Base-by-base conservation (phyloP, 768 basidiomycete species). In the Suillus variegatus region DNA sequence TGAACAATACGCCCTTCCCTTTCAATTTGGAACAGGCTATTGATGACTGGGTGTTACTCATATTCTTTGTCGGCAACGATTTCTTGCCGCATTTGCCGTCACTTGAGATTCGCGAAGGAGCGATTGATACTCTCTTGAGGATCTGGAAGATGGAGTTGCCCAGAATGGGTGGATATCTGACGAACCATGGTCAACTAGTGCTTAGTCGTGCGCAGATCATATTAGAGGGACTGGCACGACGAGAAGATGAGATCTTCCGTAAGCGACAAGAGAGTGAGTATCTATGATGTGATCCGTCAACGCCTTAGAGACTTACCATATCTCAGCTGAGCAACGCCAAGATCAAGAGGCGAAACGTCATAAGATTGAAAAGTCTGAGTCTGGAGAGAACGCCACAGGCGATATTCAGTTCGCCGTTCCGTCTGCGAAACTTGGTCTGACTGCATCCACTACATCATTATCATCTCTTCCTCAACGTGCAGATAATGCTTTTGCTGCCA, bases 51-150 rank as follows among this genome's bases (percentile, higher is more conserved):
- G 94, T 99, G 71, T 88, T 99, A 74, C 87, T 99, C 73, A 99
- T 99, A 71, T 99, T 99, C 88, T 98, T 99, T 79, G 97, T 99
- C 76, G 97, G 97, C 71, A 99, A 99, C 82, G 95, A 83, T 96
- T 99, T 86, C 62, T 85, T 99, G 72, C 97, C 97, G 25, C 97
- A 99, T 81, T 84, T 99, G 65, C 97, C 97, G 32, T 94, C 92
- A 65, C 87, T 99, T 84, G 97, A 99, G 83, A 99, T 99, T 76
- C 88, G 97, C 72, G 97, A 99, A 82, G 97, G 97, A 68, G 97
- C 97, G 38, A 98, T 99, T 82, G 97, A 99, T 82, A 97, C 93
- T 64, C 82, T 99, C 67, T 80, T 99, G 75, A 91, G 86, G 78
- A 99, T 99, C 60, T 99, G 97, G 97, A 95, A 93, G 79, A 83